Base-by-base conservation (phyloP, 2,329 filamentous ascomycete species). In the Tothia fuscella region DNA sequence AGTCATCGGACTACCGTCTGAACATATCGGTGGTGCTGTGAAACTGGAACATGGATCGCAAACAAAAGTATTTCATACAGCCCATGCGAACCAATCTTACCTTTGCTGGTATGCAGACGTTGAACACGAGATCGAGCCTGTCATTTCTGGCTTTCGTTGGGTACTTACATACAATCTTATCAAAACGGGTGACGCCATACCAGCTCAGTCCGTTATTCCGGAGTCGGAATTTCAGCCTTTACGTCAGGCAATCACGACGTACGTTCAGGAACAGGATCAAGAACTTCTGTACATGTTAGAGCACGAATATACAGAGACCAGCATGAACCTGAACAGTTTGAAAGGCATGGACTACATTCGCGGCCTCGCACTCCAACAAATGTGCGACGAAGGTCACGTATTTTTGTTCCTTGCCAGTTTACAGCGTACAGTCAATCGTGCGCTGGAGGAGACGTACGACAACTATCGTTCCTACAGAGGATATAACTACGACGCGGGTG, bases 141-240 rank as follows among this genome's bases (percentile, higher is more conserved):
- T 42, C 16, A 25, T 17, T 5, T 25, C 29, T 24, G 39, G 72
- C 3, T 64, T 67, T 48, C 66, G 69, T 3, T 61, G 67, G 42
- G 68, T 71, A 7, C 47, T 76, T 9, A 70, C 64, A 0, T 77
- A 72, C 53, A 74, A 74, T 48, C 60, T 76, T 35, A 46, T 32
- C 13, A 14, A n/a, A n/a, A n/a, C 5, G 2, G 36, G 13, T 45
- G 43, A 16, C 48, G 31, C 25, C 45, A 49, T 32, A 38, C 41
- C n/a, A 47, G 45, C 20, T 28, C 46, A 5, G 37, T 32, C 3
- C 47, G 24, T 22, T 16, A 21, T 46, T 45, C 14, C 22, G 19
- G 9, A 20, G n/a, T n/a, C n/a, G n/a, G n/a, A 31, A 19, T 24
- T 50, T 6, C 41, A 30, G 25, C 14, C 14, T 9, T 26, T 50